These are phyloP conservation scores for Dendrocalamus latiflorus DNA, from an alignment of 202 grass and related monocot species.

Conservation along the genomic window DNA sequence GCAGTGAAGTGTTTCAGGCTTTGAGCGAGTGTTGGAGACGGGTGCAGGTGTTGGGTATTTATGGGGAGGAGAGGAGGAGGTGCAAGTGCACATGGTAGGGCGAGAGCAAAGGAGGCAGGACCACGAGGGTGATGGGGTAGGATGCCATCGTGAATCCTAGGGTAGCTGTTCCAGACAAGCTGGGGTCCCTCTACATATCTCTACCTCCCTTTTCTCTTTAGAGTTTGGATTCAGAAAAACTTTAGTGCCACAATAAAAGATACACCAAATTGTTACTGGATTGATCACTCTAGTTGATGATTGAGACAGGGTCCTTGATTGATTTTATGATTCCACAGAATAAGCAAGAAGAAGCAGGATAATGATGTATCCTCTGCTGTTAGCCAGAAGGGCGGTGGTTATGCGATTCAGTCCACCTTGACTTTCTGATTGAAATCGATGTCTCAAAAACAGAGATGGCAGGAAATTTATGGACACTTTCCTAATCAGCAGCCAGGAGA, in stretches of 20 bases:
- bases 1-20: not conserved
- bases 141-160: not conserved
- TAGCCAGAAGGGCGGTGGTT: not conserved
- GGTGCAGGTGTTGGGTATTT: conserved; percentile 12
- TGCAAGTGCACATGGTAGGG: conserved; percentile 18
- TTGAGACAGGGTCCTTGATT: not conserved
- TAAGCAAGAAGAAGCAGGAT: not conserved
- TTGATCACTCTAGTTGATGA: too few relatives aligned
- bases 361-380: not conserved
- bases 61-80: not conserved
- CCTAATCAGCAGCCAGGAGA: not conserved
- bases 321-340: not conserved
- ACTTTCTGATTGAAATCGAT: not conserved
- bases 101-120: not conserved
- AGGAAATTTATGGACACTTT: not conserved
- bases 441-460: not conserved
- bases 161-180: not conserved
- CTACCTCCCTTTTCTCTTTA: not conserved
- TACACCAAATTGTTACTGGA: not conserved
- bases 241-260: not conserved
- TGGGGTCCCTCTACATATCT: not conserved
- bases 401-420: not conserved
- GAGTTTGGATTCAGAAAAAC: not conserved
- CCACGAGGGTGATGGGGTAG: conserved; percentile 7
- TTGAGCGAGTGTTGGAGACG: not conserved